Percentiles rank a stretch among this genome's conserved stretches.
These are phyloP conservation scores for Cnidoscolus chayamansa DNA, from an alignment of 441 rosid species.

Conservation along the genomic window DNA sequence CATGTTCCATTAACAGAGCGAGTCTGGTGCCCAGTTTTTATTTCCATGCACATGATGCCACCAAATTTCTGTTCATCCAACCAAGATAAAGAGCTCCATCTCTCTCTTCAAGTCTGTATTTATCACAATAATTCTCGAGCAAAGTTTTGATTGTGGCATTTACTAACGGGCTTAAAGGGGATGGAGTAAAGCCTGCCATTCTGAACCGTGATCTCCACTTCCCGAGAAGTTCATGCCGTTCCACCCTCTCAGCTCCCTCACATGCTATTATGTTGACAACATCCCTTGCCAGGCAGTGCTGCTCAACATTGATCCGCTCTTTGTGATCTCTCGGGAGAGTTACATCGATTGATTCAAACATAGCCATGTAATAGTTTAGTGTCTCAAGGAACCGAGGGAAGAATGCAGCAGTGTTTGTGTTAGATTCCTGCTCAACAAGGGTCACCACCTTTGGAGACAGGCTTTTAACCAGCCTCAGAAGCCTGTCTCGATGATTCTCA, in stretches of 20 bases:
- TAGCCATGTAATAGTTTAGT: slow-evolving; percentile 66
- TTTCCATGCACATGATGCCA: slow-evolving; percentile 80
- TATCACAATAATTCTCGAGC: slow-evolving; percentile 52
- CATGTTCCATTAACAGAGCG: background rate
- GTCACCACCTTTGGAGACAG: slow-evolving; percentile 77
- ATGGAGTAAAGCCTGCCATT: slow-evolving; percentile 74
- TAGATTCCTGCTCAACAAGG: slow-evolving; percentile 88
- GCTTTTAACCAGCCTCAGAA: slow-evolving; percentile 66
- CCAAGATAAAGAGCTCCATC: slow-evolving; percentile 77
- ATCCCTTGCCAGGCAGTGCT: slow-evolving; percentile 84
- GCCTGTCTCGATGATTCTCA: slow-evolving; percentile 69
- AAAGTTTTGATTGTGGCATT: slow-evolving; percentile 61
- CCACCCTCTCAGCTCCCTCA: slow-evolving; percentile 80
- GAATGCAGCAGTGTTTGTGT: slow-evolving; percentile 84
- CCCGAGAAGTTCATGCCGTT: slow-evolving; percentile 74
- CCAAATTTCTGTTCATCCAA: slow-evolving; percentile 84
- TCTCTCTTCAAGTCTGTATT: slow-evolving; percentile 72
- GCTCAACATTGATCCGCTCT: slow-evolving; percentile 78
- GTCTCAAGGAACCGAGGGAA: slow-evolving; percentile 75
- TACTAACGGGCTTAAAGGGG: slow-evolving; percentile 69
- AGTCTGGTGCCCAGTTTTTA: slow-evolving; percentile 24
- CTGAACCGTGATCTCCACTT: slow-evolving; percentile 74
- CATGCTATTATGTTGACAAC: slow-evolving; percentile 85
- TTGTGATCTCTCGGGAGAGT: slow-evolving; percentile 63
- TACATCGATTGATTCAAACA: slow-evolving; percentile 83